Evolutionary conservation across 257 asterid species (phyloP).

Genomic region (Marsdenia floribunda): DNA sequence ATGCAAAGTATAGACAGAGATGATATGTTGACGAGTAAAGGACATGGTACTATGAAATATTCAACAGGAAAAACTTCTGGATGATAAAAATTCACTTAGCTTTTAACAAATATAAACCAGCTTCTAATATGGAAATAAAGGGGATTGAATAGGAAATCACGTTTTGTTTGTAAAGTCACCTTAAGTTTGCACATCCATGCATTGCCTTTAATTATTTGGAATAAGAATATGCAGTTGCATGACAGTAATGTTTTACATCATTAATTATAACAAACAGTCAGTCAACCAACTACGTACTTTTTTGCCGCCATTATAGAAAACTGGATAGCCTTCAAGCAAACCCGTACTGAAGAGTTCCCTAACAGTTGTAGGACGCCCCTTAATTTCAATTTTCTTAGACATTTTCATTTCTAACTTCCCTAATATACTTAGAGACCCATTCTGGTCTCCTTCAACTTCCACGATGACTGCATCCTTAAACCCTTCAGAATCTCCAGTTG

Average conservation of each 20-base stretch:
- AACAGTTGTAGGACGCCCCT: constrained; percentile 74
- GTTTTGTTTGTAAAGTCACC: background rate
- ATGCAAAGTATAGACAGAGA: background rate
- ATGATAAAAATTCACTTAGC: no score
- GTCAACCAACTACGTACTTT: constrained; percentile 40
- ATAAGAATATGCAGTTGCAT: background rate
- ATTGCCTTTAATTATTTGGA: background rate
- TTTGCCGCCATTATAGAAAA: constrained; percentile 94
- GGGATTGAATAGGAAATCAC: no score
- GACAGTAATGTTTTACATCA: background rate
- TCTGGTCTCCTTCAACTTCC: constrained; percentile 41
- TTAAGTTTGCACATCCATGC: background rate
- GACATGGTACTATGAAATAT: background rate
- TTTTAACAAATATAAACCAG: no score
- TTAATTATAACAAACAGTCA: background rate
- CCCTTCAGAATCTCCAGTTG: constrained; percentile 31
- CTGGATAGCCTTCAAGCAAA: constrained; percentile 89
- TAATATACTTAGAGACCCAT: constrained; percentile 23
- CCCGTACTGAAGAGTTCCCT: constrained; percentile 93
- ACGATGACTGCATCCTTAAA: constrained; percentile 41
- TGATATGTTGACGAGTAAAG: background rate
- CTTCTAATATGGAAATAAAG: no score
- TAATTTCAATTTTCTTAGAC: constrained; percentile 52
- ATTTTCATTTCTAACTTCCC: constrained; percentile 68
- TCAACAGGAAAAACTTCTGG: background rate